A percentile compares a stretch with the other conserved stretches of the same genome.
Conservation (phyloP, 345 rosid species). For the Linum usitatissimum region DNA sequence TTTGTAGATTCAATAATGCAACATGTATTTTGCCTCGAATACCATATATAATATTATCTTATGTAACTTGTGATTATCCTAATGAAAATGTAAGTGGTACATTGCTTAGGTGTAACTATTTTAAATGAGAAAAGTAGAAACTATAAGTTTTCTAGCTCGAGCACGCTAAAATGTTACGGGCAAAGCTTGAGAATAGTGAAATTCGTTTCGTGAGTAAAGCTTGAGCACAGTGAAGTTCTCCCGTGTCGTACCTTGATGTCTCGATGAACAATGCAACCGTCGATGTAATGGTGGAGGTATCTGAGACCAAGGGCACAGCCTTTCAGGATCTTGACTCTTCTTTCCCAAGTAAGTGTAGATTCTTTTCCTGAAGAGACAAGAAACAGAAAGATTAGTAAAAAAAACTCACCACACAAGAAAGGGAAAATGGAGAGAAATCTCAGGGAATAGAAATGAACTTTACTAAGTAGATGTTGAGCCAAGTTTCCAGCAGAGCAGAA, state of each 20-base stretch:
- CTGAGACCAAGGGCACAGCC: constrained; percentile 42
- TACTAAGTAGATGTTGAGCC: constrained; percentile 48
- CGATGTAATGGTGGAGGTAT: constrained; percentile 47
- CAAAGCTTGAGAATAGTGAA: too few relatives aligned
- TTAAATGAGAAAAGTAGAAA: too few relatives aligned
- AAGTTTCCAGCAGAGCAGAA: constrained; percentile 48
- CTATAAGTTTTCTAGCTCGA: too few relatives aligned
- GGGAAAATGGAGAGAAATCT: background rate
- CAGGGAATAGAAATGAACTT: background rate
- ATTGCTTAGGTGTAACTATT: too few relatives aligned
- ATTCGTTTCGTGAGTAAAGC: too few relatives aligned
- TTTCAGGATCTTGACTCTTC: constrained; percentile 46
- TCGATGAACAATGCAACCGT: constrained; percentile 65
- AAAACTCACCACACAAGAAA: too few relatives aligned
- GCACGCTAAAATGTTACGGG: too few relatives aligned
- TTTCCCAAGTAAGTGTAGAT: constrained; percentile 36
- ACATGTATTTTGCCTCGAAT: too few relatives aligned
- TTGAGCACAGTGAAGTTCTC: background rate
- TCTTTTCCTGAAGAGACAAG: constrained; percentile 33
- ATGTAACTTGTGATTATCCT: too few relatives aligned
- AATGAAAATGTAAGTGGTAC: too few relatives aligned
- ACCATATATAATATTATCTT: too few relatives aligned
- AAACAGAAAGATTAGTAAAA: background rate
- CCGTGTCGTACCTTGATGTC: constrained; percentile 42
- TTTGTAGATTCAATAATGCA: too few relatives aligned